Evolutionary conservation across 495 filamentous ascomycete species (phyloP), one percentile per base, ranked within the genome.

Genomic region (Neurospora sp.): DNA sequence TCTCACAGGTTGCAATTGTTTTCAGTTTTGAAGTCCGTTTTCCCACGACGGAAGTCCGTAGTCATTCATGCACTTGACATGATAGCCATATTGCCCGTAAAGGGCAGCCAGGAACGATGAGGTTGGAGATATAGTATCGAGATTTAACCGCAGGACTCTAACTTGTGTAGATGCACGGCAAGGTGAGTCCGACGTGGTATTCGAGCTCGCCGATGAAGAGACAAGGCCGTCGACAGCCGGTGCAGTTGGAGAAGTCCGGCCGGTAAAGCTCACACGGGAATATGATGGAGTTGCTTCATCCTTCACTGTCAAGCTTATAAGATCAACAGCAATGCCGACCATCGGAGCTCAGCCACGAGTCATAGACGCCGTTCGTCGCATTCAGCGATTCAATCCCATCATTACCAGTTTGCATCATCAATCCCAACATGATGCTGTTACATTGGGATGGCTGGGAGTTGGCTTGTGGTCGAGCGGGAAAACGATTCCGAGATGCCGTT

Each of bases 241-340:
- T 27, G 53, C 31, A 40, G 16, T 69, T 69, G 72, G 72, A 35
- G 22, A 37, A 59, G 74, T 70, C 68, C 72, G 72, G 70, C 74
- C 76, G 76, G 75, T 70, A 71, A 75, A 74, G 72, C 69, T 39
- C 46, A 38, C 18, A 10, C 66, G 70, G 74, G n/a, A 75, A 69
- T 39, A 39, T 35, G 14, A 53, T 27, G 16, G 44, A 70, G 37
- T 73, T 72, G 59, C 20, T 53, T 73, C 70, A 31, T 31, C 2
- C 22, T 22, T 22, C 22, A 22, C 22, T 22, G 22, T 22, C 22
- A 22, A 35, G 35, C 6, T 37, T 3, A 4, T 5, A 41, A 70
- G 69, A n/a, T 40, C 10, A 40, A 70, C 40, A 22, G 1, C 14
- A 2, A 6, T 40, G 39, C n/a, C 40, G 71, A 61, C 53, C 11